phyloP scores from a whole-genome alignment of 805 yeast genomes.

The Nakazawaea anatomiae region DNA sequence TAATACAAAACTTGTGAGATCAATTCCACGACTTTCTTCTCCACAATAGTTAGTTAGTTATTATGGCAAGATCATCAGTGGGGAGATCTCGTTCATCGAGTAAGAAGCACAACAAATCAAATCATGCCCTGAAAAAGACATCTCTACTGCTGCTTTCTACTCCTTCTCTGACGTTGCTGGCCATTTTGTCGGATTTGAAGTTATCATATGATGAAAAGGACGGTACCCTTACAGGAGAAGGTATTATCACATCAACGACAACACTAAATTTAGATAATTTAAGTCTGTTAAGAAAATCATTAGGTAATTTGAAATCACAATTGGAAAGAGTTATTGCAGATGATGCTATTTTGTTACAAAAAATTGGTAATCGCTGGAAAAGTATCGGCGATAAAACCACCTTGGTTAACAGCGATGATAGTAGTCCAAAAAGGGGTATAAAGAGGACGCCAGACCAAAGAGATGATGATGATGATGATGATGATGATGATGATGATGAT shows the following conservation, averaged over 20 bases:
- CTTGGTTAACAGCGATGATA: not conserved
- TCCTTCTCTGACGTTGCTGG: conserved; percentile 39
- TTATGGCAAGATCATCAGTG: conserved; percentile 8
- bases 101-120: conserved; percentile 4
- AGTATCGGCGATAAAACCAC: not conserved
- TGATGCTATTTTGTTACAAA: conserved; percentile 24
- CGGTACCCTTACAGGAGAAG: conserved; percentile 58
- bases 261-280: conserved; percentile 21
- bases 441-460: not conserved
- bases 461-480: not conserved
- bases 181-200: conserved; percentile 45
- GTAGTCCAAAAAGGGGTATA: not conserved
- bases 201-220: conserved; percentile 52
- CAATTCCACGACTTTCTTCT: too few species aligned
- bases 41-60: not conserved
- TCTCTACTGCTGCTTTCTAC: conserved; percentile 11
- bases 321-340: conserved; percentile 26
- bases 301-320: conserved; percentile 33
- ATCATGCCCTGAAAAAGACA: conserved; percentile 6
- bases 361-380: conserved; percentile 13
- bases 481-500: too few species aligned
- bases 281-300: conserved; percentile 22
- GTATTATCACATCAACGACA: conserved; percentile 28
- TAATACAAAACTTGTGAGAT: too few species aligned
- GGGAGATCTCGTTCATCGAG: conserved; percentile 5